phyloP scores from a whole-genome alignment of 176 grass and related monocot species.

The Calamus simplicifolius region DNA sequence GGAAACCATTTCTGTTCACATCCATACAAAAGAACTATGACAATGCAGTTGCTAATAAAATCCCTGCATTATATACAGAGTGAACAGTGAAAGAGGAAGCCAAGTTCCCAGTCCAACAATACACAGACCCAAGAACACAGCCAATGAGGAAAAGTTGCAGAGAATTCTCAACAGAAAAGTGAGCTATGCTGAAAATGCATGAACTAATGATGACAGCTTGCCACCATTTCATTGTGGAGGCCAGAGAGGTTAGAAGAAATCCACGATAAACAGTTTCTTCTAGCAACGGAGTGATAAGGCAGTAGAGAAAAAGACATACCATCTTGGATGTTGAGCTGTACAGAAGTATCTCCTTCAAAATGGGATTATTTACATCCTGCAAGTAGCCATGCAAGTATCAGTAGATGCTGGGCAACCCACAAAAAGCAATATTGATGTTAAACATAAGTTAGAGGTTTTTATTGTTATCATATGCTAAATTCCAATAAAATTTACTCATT shows the following conservation, averaged over 20 bases:
- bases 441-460: no score
- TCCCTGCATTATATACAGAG: conserved; percentile 67
- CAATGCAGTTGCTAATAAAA: conserved; percentile 41
- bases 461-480: no score
- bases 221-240: conserved; percentile 45
- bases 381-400: conserved; percentile 21
- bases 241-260: conserved; percentile 66
- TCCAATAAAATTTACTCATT: no score
- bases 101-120: conserved; percentile 74
- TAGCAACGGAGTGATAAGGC: conserved; percentile 56
- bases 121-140: conserved; percentile 64
- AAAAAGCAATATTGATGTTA: background rate
- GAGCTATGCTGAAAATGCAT: conserved; percentile 55
- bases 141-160: conserved; percentile 62
- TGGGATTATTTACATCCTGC: conserved; percentile 63
- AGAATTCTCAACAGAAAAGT: conserved; percentile 55
- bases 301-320: conserved; percentile 52
- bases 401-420: background rate
- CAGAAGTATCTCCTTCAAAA: conserved; percentile 60
- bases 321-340: conserved; percentile 29
- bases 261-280: conserved; percentile 94
- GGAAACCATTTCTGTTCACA: background rate
- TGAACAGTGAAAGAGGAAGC: conserved; percentile 53
- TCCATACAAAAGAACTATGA: conserved; percentile 24
- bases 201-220: conserved; percentile 64